Base-by-base conservation (phyloP, 805 yeast genomes). In the Saturnispora silvae region DNA sequence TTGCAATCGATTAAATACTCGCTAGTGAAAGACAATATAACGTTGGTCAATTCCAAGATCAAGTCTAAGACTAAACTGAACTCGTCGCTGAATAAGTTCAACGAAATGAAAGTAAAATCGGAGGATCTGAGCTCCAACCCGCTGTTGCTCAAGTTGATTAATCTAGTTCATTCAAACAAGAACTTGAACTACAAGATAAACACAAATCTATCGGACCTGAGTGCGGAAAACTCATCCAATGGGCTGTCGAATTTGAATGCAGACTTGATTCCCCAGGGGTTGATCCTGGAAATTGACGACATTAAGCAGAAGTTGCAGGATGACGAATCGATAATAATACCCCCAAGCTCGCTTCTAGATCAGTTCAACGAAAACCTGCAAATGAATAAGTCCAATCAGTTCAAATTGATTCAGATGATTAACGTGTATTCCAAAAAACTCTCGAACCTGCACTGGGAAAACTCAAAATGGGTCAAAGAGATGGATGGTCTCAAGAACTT, bases 401-500 rank as follows among this genome's bases (percentile, higher is more conserved):
- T 57, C 39, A 46, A 43, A 35, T 40, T 56, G n/a, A 45, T 47
- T 20, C 48, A 50, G 31, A 40, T 56, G 38, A 50, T 47, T 30
- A 58, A 56, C 31, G 43, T 46, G 20, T 46, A 48, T 17, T 50
- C 51, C 32, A 49, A 48, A 32, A 34, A 46, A 4, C 53, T 57
- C 36, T 41, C 50, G 5, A 34, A 40, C 4, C 22, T 58, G 29
- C 46, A 45, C 18, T 42, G 40, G 11, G 28, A 50, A 43, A 51
- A 54, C 25, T 28, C 42, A 17, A 55, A 55, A 40, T 59, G 60
- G 61, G 41, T 42, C 20, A 35, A 39, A n/a, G 48, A 54, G 28
- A 38, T 58, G 33, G 36, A 31, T 8, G 43, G 43, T 24, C 35
- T 56, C 26, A 44, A 41, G 13, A 33, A 36, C 15, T 57, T 56